These are phyloP conservation scores for Trypanosoma vivax DNA, from an alignment of 208 protist genomes.

Conservation along the genomic window DNA sequence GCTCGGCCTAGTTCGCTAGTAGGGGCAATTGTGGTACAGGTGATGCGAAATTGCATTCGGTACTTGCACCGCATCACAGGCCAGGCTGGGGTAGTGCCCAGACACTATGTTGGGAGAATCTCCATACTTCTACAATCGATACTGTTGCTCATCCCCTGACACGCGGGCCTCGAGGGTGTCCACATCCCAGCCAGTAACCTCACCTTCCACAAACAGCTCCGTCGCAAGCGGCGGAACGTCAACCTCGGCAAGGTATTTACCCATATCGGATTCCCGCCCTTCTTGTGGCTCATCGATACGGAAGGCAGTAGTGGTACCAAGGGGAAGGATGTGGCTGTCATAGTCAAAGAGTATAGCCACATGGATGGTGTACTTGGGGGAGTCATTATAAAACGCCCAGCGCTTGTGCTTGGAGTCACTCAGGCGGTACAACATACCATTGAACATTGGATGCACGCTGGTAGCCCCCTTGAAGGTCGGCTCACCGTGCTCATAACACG, in stretches of 20 bases:
- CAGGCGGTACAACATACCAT: conserved; percentile 60
- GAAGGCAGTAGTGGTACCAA: conserved; percentile 59
- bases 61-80: too few relatives aligned
- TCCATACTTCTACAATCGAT: conserved; percentile 38
- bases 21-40: too few relatives aligned
- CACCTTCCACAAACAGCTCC: conserved; percentile 68
- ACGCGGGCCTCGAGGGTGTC: conserved; percentile 76
- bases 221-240: conserved; percentile 61
- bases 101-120: too few relatives aligned
- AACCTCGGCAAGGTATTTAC: conserved; percentile 74
- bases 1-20: too few relatives aligned
- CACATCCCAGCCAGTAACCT: conserved; percentile 63
- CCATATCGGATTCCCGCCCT: conserved; percentile 65
- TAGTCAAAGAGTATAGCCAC: conserved; percentile 81
- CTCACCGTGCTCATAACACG: conserved; percentile 39
- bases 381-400: conserved; percentile 86
- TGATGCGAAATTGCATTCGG: too few relatives aligned
- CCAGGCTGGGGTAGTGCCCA: too few relatives aligned
- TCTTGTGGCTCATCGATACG: conserved; percentile 71
- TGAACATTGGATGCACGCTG: conserved; percentile 63
- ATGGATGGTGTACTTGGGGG: conserved; percentile 53
- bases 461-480: conserved; percentile 39
- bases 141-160: conserved; percentile 40
- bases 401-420: conserved; percentile 35
- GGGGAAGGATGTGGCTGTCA: conserved; percentile 68